Percentiles rank a stretch among this genome's conserved stretches.
Conservation (phyloP, 78 protist genomes). For the Bigelowiella natans region DNA sequence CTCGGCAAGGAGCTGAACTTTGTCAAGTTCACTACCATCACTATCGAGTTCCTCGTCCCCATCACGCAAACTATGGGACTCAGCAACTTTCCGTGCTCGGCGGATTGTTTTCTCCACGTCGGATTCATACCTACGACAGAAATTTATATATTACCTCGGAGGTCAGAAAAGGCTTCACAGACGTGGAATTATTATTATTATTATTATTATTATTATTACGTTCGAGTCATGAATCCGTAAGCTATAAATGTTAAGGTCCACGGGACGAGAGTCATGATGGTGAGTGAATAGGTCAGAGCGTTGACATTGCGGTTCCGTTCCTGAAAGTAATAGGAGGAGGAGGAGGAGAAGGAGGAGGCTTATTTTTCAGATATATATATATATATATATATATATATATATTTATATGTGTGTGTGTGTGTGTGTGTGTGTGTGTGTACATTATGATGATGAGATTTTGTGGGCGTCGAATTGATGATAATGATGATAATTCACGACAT, state of each 20-base stretch:
- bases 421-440: neutral
- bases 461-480: neutral
- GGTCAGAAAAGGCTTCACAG: too few species aligned
- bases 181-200: too few species aligned
- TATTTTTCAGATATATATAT: neutral
- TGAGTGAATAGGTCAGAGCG: neutral
- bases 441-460: neutral
- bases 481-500: too few species aligned
- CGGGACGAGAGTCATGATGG: neutral
- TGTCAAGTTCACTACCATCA: too few species aligned
- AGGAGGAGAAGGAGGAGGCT: neutral
- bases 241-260: neutral
- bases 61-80: too few species aligned
- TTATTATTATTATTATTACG: too few species aligned
- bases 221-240: neutral
- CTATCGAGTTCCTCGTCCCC: too few species aligned
- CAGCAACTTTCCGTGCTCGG: too few species aligned
- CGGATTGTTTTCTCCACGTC: too few species aligned
- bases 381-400: neutral
- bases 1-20: too few species aligned
- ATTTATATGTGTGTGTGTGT: neutral
- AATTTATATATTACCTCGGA: too few species aligned
- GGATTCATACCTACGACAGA: too few species aligned
- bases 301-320: neutral
- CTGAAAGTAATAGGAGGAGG: neutral